Conservation (phyloP, 129 eudicot genomes). For the Lactuca saligna region DNA sequence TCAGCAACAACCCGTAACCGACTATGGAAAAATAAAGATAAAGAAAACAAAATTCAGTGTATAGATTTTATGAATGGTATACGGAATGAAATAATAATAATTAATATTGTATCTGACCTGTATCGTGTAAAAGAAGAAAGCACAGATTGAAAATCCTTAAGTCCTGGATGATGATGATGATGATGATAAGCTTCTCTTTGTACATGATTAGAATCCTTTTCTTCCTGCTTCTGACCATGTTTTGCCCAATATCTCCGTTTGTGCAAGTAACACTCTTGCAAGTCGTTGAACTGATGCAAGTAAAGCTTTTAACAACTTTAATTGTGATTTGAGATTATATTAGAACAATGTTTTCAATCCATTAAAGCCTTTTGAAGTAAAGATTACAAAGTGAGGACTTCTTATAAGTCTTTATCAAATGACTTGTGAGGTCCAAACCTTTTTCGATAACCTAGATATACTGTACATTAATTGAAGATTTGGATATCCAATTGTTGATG, state of each 20-base stretch:
- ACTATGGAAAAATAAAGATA: constrained; percentile 38
- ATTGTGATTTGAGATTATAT: too few species aligned
- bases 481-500: too few species aligned
- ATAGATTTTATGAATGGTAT: background rate
- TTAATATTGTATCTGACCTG: constrained; percentile 44
- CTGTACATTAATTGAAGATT: too few species aligned
- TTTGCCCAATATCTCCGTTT: constrained; percentile 70
- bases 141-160: constrained; percentile 81
- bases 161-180: constrained; percentile 38
- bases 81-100: background rate
- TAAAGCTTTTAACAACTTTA: background rate
- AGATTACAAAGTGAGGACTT: too few species aligned
- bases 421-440: too few species aligned
- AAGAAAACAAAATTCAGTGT: constrained; percentile 17
- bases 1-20: constrained; percentile 84
- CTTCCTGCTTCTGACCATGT: constrained; percentile 46
- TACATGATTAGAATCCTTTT: constrained; percentile 31
- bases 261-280: constrained; percentile 95
- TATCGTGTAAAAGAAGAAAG: constrained; percentile 76
- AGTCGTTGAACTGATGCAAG: constrained; percentile 63
- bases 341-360: too few species aligned
- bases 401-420: too few species aligned
- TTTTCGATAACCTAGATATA: too few species aligned
- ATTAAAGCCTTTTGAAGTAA: too few species aligned
- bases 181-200: constrained; percentile 47